A percentile compares a stretch with the other conserved stretches of the same genome.
Evolutionary conservation across 192 early-diverging fungal species (phyloP).

Genomic region (Phycomyces nitens): DNA sequence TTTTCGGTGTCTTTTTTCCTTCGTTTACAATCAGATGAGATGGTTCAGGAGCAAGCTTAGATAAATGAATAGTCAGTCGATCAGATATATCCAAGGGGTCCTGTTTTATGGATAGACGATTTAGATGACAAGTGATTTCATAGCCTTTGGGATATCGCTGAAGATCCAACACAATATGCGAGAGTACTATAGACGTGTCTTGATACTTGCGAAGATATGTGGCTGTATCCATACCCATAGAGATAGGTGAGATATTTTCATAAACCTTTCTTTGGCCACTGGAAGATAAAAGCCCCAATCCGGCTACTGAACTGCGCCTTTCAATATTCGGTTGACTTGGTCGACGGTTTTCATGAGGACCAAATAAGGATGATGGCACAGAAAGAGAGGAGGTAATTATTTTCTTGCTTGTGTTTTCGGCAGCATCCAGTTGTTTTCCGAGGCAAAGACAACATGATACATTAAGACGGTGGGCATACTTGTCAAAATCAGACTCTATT

Average conservation of each 20-base stretch:
- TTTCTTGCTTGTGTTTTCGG: background rate
- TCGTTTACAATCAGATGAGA: constrained; percentile 16
- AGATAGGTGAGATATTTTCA: too few species aligned
- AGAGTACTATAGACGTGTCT: background rate
- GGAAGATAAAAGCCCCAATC: too few species aligned
- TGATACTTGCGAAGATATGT: too few species aligned
- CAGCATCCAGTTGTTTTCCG: background rate
- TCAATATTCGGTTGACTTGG: too few species aligned
- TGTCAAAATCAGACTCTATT: constrained; percentile 3
- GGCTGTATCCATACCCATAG: too few species aligned
- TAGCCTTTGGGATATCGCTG: constrained; percentile 38
- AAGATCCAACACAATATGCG: constrained; percentile 33
- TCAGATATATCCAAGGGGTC: constrained; percentile 4
- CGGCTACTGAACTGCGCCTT: too few species aligned
- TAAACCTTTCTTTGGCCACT: too few species aligned
- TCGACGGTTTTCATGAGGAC: too few species aligned
- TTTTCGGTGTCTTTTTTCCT: constrained; percentile 7
- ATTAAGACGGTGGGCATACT: constrained; percentile 1
- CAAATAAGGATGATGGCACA: too few species aligned
- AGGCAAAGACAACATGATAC: background rate
- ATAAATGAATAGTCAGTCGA: constrained; percentile 12
- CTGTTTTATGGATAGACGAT: background rate
- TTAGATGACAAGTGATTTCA: constrained; percentile 27
- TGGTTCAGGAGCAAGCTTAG: constrained; percentile 6
- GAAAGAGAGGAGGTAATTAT: too few species aligned